Evolutionary conservation across 1,284 basidiomycete species (phyloP), one percentile per base, ranked within the genome.

Genomic region (Naganishia sp.): DNA sequence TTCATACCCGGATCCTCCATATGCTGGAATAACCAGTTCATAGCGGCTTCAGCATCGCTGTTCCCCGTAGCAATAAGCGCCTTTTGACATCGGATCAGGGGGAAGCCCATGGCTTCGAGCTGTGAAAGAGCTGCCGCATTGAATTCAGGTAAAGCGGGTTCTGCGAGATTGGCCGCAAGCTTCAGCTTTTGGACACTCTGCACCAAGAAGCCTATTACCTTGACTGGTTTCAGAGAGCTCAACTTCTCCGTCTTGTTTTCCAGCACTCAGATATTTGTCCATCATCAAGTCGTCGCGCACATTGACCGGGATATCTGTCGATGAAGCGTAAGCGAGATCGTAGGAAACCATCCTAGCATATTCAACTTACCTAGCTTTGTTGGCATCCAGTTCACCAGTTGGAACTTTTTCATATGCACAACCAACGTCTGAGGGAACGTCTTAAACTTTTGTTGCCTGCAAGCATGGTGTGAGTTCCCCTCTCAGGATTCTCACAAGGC

Each of bases 371-470:
- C 90, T 43, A 98, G 85, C 78, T 99, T 99, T 6, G 90, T 86
- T 0, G 96, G 95, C 3, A 99, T 92, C 95, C 95, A 99, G 74
- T 94, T 94, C 63, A 95, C 88, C 6, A 97, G 85, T 79, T 95
- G 91, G 82, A 98, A 98, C 74, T 96, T 94, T 73, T 91, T 92
- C 63, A 93, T 69, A 73, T 97, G 94, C 0, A 99, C 78, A 5
- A 95, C 88, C 0, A 99, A 84, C 2, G 94, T 86, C 28, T 93
- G 85, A 0, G 95, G 95, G 83, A 95, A 94, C 0, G 90, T 89
- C 6, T 90, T 85, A 72, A 99, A 90, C 39, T 84, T 86, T 9
- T 84, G 85, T 74, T 84, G 87, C 80, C 88, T 94, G 75, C 44
- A 15, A 69, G 50, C 48, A 25, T 25, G 18, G 16, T 3, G 36